Percentiles rank a stretch among this genome's conserved stretches.
Conservation (phyloP, 2,329 filamentous ascomycete species). For the Curvularia verruculosa region DNA sequence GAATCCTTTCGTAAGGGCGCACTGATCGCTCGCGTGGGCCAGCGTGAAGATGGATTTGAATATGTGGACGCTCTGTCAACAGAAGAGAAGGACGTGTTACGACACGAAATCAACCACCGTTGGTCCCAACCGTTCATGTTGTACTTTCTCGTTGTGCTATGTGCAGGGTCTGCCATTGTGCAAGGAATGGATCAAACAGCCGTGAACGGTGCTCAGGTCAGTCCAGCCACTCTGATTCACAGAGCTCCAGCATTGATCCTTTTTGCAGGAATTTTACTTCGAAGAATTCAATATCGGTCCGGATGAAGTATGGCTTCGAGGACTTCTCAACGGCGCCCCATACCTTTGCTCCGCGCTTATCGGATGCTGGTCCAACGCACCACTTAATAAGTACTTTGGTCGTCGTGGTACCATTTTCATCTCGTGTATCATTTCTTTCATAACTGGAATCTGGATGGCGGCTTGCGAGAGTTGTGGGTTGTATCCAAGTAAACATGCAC, state of each 20-base stretch:
- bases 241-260: not conserved
- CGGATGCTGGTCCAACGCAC: constrained; percentile 44
- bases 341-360: constrained; percentile 51
- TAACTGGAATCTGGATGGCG: constrained; percentile 44
- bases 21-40: constrained; percentile 53
- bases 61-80: constrained; percentile 57
- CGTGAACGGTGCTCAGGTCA: constrained; percentile 42
- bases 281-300: constrained; percentile 35
- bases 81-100: constrained; percentile 64
- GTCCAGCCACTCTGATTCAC: not conserved
- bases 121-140: constrained; percentile 72
- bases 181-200: constrained; percentile 59
- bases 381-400: constrained; percentile 40
- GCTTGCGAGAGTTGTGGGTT: constrained; percentile 33
- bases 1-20: constrained; percentile 60
- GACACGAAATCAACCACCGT: constrained; percentile 67
- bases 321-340: constrained; percentile 38
- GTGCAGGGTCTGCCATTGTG: constrained; percentile 71
- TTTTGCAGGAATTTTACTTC: constrained; percentile 36
- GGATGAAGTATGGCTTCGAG: constrained; percentile 35
- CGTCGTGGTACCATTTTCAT: constrained; percentile 45
- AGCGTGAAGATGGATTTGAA: constrained; percentile 57
- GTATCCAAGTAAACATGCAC: not conserved
- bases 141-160: constrained; percentile 69
- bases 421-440: constrained; percentile 42